Base-by-base conservation (phyloP, 2,329 filamentous ascomycete genomes). In the Fusarium udum region DNA sequence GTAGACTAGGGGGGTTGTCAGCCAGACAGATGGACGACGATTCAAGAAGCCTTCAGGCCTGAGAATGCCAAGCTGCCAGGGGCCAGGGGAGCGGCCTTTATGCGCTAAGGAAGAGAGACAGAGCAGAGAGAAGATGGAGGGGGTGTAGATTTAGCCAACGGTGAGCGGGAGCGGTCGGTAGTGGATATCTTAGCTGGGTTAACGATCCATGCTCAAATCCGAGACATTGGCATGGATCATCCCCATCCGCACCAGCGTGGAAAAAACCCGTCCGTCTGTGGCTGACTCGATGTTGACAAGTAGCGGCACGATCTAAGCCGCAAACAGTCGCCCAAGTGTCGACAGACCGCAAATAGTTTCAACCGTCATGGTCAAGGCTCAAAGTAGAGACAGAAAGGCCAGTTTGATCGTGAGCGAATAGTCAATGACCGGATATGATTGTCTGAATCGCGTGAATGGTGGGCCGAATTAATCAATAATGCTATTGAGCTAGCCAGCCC, bases 131-230 rank as follows among this genome's bases (percentile, higher is more conserved):
- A 24, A 48, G 39, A 37, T 66, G 61, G 46, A 45, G n/a, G 71
- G 49, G 66, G 70, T 20, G 71, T 73, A 18, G 7, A 16, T 63
- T 34, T 73, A 73, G 71, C 71, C 71, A 73, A 73, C 71, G 70
- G 71, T 71, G 69, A 66, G 55, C 70, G 70, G 70, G 70, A 72
- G 56, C 69, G 65, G 70, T 66, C 69, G 65, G 66, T 66, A 73
- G 71, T 71, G 70, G 70, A 63, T 51, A 56, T 70, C 43, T 37
- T 62, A 55, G 65, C 65, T 58, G 65, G 56, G 48, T 58, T 49
- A 20, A 52, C 31, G 36, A 69, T 58, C 69, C 69, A 65, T 69
- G 69, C 59, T 45, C 43, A 34, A 56, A 72, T 61, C 69, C 70
- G 60, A 72, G 69, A 66, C 71, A 72, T 55, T 72, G 59, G 69